Evolutionary conservation across 805 yeast species (phyloP), one percentile per base, ranked within the genome.

Genomic region (Wickerhamiella azymoides): DNA sequence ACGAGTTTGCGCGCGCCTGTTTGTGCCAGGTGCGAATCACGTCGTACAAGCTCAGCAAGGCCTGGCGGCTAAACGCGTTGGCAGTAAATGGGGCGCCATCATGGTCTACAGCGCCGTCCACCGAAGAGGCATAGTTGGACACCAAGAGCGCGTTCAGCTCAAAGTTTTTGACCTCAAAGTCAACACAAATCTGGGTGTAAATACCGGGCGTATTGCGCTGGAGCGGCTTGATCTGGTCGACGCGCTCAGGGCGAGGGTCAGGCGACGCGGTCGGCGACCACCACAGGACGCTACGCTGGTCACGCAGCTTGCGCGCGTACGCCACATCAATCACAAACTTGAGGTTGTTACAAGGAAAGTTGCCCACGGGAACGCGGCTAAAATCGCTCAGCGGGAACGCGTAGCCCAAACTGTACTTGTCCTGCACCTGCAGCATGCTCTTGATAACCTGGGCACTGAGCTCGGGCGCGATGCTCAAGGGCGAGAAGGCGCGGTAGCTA

Each of bases 11-110:
- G 46, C 75, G 76, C 0, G 96, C 96, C 56, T 78, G 81, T 56
- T 85, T 93, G 95, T 96, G 89, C 96, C 96, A 85, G 27, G 71
- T 77, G 55, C 81, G 84, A 10, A 92, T 81, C 72, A 92, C 66
- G 7, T 71, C 61, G 57, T 93, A 73, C 47, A 92, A 67, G 1
- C 80, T 80, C 9, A 69, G 61, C 50, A 92, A 67, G 2, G 96
- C 83, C 0, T 82, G 75, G 0, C 78, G 71, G 10, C 88, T 80
- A 54, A 89, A 88, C 0, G 94, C 74, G 60, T 89, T 94, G 53
- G 80, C 84, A 11, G 89, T 81, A 53, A 88, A 74, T 2, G 67
- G 64, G 3, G 25, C 16, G 3, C 48, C 48, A 11, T 54, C 48
- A 8, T 60, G 61, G 16, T 54, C 54, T 2, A 51, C 58, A 13